phyloP scores from a whole-genome alignment of 371 early-diverging fungal species.

The Entomophthora muscae region DNA sequence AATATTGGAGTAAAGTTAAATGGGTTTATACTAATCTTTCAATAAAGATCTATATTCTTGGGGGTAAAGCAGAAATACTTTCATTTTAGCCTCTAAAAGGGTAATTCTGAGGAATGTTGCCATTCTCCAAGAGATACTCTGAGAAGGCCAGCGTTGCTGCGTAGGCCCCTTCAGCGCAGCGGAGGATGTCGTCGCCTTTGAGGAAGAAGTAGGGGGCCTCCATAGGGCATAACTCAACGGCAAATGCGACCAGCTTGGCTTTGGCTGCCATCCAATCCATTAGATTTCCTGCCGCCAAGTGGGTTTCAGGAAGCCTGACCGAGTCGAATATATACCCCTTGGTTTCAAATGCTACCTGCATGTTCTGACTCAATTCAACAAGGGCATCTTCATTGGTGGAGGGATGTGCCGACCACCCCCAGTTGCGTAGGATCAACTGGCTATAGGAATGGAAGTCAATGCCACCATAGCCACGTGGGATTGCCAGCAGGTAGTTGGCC shows the following conservation, averaged over 20 bases:
- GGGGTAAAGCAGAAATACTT: too few species aligned
- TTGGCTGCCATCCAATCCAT: slow-evolving; percentile 3
- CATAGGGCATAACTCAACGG: background rate
- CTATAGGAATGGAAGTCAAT: too few species aligned
- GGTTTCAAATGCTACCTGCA: background rate
- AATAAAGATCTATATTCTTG: too few species aligned
- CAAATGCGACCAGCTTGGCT: background rate
- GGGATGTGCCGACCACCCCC: background rate
- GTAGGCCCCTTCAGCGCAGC: slow-evolving; percentile 3
- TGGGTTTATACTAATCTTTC: too few species aligned
- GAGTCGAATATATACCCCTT: slow-evolving; percentile 1
- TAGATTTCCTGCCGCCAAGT: background rate
- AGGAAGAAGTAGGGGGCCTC: background rate
- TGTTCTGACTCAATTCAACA: too few species aligned
- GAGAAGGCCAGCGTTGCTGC: background rate
- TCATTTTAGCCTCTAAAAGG: too few species aligned
- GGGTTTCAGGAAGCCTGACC: background rate
- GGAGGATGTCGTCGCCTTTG: background rate
- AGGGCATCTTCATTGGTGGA: background rate
- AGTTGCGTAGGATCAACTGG: background rate
- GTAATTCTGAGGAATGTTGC: background rate
- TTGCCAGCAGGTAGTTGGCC: slow-evolving; percentile 22
- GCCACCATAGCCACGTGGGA: slow-evolving; percentile 27
- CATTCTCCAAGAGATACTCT: background rate
- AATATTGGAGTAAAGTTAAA: too few species aligned